Conservation (phyloP, 2,329 filamentous ascomycete genomes). For the Botryosphaeria dothidea region DNA sequence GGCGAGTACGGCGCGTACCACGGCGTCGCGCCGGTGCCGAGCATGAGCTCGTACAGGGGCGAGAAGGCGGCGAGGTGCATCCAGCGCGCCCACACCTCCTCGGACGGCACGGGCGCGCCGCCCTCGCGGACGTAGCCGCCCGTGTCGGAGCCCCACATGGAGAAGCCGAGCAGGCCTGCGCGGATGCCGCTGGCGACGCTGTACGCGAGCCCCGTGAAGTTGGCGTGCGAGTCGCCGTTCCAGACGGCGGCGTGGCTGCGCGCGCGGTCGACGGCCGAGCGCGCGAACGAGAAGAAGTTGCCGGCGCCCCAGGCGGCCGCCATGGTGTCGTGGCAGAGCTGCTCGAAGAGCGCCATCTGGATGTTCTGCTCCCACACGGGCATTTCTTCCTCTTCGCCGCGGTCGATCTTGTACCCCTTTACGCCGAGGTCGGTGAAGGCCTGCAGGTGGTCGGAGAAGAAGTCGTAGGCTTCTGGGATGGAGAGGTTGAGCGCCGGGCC, state of each 20-base stretch:
- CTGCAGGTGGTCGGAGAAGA: conserved; percentile 32
- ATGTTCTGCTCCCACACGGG: conserved; percentile 39
- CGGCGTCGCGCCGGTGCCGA: conserved; percentile 37
- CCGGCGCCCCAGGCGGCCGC: conserved; percentile 30
- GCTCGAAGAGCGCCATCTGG: conserved; percentile 35
- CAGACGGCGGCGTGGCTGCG: conserved; percentile 34
- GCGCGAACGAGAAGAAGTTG: conserved; percentile 38
- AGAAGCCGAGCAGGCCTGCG: conserved; percentile 35
- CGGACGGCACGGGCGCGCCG: conserved; percentile 25
- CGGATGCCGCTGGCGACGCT: conserved; percentile 35
- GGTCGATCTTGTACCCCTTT: conserved; percentile 42
- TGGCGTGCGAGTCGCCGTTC: conserved; percentile 38
- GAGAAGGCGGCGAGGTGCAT: conserved; percentile 43
- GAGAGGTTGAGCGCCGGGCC: conserved; percentile 40
- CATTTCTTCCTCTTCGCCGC: conserved; percentile 43
- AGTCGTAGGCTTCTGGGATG: conserved; percentile 38
- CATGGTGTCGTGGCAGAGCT: conserved; percentile 37
- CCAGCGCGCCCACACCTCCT: conserved; percentile 40
- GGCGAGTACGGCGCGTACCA: conserved; percentile 37
- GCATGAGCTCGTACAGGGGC: conserved; percentile 40
- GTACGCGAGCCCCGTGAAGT: conserved; percentile 36
- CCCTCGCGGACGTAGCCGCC: conserved; percentile 34
- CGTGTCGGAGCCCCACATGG: conserved; percentile 37
- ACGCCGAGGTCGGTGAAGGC: conserved; percentile 37
- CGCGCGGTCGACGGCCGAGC: conserved; percentile 35